Base-by-base conservation (phyloP, 208 protist species). In the Leishmania tarentolae region DNA sequence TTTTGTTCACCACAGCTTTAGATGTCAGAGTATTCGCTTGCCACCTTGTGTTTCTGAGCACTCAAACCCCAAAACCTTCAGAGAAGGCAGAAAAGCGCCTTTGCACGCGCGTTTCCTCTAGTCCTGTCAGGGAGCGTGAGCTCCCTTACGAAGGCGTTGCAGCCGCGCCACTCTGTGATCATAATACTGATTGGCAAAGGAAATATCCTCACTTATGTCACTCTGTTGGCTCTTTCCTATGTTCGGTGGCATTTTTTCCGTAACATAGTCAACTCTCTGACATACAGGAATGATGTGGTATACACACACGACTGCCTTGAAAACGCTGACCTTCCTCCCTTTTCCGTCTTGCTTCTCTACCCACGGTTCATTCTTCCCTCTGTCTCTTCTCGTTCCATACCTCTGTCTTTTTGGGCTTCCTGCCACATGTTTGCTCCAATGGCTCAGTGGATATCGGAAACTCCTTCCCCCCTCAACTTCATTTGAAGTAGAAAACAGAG, bases 181-280 rank as follows among this genome's bases (percentile, higher is more conserved):
- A 71, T 35, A 47, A 50, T 52, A 63, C 35, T 31, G 8, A 11
- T 56, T 59, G 61, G 8, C 66, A 66, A 28, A 46, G 47, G 72
- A 40, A 13, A 44, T 52, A 44, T 28, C 21, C 11, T 85, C 42
- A 53, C 7, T 59, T 46, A 40, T 52, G 40, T 52, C 74, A 56
- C 42, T 66, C 59, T 65, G 78, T 13, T 76, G 31, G 74, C 75
- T 74, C 47, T 77, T 87, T 78, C 72, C 83, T 73, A 31, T 13
- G 40, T 28, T 59, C 28, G 53, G 35, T 50, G 56, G 21, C 56
- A 9, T 21, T 31, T 19, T 65, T 56, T 65, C n/a, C 15, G 9
- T 42, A 44, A 24, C 50, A 44, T 31, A 19, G 47, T 44, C 47
- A 17, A 44, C 17, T 56, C 24, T 75, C 71, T 75, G 68, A 15